These are phyloP conservation scores for Leccinum broughii DNA, from an alignment of 768 basidiomycete genomes.

Conservation along the genomic window DNA sequence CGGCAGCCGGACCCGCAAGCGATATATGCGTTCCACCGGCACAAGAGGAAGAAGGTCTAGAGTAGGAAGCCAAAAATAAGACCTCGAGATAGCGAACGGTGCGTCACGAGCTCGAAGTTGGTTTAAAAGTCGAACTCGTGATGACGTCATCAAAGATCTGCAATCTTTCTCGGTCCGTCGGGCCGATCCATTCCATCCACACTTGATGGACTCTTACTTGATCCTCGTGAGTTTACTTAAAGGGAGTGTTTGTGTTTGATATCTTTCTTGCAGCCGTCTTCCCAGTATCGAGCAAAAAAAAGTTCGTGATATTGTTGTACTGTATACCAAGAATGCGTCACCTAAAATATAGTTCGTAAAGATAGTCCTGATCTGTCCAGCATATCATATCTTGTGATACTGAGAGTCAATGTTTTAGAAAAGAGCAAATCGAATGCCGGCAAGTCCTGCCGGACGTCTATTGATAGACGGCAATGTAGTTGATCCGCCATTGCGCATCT, in stretches of 20 bases:
- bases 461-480: conserved; percentile 54
- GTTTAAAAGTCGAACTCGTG: background rate
- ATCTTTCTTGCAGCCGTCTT: background rate
- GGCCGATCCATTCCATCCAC: too few relatives aligned
- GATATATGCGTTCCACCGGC: background rate
- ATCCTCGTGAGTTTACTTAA: background rate
- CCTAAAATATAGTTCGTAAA: background rate
- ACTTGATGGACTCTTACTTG: background rate
- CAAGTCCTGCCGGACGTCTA: conserved; percentile 9
- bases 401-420: background rate
- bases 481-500: conserved; percentile 60
- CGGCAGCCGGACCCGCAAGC: background rate
- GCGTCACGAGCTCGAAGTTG: background rate
- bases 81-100: too few relatives aligned
- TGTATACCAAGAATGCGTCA: background rate
- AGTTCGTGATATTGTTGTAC: background rate
- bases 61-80: background rate
- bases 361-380: background rate
- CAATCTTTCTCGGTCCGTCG: too few relatives aligned
- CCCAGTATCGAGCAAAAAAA: background rate
- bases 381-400: background rate
- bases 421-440: background rate
- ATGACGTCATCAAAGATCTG: background rate
- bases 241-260: background rate
- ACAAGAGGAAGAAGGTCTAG: background rate